A percentile compares a stretch with the other conserved stretches of the same genome.
Conservation (phyloP, 768 basidiomycete species). For the Dioszegia crocea region DNA sequence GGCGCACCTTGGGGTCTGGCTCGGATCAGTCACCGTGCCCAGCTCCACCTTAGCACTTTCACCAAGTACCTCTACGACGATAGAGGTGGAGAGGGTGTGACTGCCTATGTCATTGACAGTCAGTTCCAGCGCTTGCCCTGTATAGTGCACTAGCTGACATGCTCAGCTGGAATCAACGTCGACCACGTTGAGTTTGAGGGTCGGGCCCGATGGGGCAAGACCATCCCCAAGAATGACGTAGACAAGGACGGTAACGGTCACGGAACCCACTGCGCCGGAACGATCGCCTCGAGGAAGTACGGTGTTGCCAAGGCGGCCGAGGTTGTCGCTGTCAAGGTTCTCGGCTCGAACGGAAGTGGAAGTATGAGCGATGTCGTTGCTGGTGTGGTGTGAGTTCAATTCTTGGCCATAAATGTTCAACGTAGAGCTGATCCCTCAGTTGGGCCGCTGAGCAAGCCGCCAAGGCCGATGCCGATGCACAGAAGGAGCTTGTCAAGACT, state of each 20-base stretch:
- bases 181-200: constrained; percentile 81
- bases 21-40: constrained; percentile 79
- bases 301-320: constrained; percentile 94
- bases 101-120: constrained; percentile 62
- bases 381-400: constrained; percentile 61
- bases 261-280: constrained; percentile 89
- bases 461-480: constrained; percentile 60
- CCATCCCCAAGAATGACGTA: constrained; percentile 73
- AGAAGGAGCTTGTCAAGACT: constrained; percentile 63
- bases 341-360: constrained; percentile 91
- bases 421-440: constrained; percentile 20
- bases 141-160: not conserved
- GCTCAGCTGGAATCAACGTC: constrained; percentile 62
- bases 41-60: constrained; percentile 75
- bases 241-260: constrained; percentile 95
- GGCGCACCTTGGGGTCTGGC: constrained; percentile 72
- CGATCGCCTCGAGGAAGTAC: constrained; percentile 86
- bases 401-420: no score
- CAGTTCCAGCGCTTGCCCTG: not conserved
- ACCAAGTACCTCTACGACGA: constrained; percentile 69
- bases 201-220: constrained; percentile 73
- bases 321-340: constrained; percentile 53
- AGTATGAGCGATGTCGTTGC: constrained; percentile 89
- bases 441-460: constrained; percentile 62
- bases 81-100: constrained; percentile 83